These are phyloP conservation scores for Yarrowia deformans DNA, from an alignment of 805 yeast genomes.

Conservation along the genomic window DNA sequence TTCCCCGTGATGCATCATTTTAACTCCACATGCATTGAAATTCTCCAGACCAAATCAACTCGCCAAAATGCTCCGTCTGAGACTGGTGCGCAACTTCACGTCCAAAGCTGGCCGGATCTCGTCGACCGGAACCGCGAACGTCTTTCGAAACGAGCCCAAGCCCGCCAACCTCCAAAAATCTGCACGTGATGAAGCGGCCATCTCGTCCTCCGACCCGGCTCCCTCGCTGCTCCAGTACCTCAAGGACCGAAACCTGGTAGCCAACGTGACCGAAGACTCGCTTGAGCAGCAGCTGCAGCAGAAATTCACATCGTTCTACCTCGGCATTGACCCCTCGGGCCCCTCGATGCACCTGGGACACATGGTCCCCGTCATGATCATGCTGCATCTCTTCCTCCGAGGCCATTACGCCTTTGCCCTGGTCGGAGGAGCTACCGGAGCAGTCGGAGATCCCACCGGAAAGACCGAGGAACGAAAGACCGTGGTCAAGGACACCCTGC, in stretches of 20 bases:
- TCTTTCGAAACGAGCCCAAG: slow-evolving; percentile 22
- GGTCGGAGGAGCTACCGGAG: slow-evolving; percentile 84
- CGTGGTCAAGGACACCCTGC: slow-evolving; percentile 61
- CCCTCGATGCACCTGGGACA: slow-evolving; percentile 89
- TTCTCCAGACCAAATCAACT: slow-evolving; percentile 6
- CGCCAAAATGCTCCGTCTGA: slow-evolving; percentile 10
- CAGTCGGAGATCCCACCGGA: slow-evolving; percentile 97
- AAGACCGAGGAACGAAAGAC: slow-evolving; percentile 73
- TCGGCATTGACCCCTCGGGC: slow-evolving; percentile 98
- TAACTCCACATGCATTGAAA: slow-evolving; percentile 23
- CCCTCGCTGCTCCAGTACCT: slow-evolving; percentile 27
- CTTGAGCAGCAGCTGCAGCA: slow-evolving; percentile 16
- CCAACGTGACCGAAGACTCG: slow-evolving; percentile 34
- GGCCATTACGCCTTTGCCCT: slow-evolving; percentile 87
- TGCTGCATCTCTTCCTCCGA: slow-evolving; percentile 80
- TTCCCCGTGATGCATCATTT: not conserved
- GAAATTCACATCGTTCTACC: slow-evolving; percentile 59
- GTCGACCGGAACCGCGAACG: not conserved
- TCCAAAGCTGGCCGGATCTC: slow-evolving; percentile 35
- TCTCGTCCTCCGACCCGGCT: not conserved
- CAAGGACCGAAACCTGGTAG: slow-evolving; percentile 9
- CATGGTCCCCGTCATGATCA: slow-evolving; percentile 81
- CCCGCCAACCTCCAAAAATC: slow-evolving; percentile 7
- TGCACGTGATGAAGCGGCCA: slow-evolving; percentile 10
- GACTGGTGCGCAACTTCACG: slow-evolving; percentile 26